Evolutionary conservation across 768 basidiomycete species (phyloP), one percentile per base, ranked within the genome.

Genomic region (Boletus patriciae): DNA sequence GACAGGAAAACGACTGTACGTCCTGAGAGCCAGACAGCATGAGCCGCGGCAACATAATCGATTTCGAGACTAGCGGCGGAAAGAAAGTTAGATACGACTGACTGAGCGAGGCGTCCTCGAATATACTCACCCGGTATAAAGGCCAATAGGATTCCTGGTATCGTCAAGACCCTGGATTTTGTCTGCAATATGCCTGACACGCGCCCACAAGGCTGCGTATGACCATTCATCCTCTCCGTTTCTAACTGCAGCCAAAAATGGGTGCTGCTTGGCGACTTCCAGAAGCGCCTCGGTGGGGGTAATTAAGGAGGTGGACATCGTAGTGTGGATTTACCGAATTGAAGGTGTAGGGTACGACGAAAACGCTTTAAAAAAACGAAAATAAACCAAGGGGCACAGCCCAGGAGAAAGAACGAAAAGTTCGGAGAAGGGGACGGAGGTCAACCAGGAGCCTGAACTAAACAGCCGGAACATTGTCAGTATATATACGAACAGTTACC

Each of bases 271-370:
- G 40, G 68, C 68, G 34, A 68, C 69, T 63, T 70, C 62, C 50
- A 70, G 68, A 54, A 70, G 69, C 29, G 62, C 69, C 47, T 70
- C 68, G 27, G 68, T 68, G 37, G 68, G 66, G 41, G 68, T 70
- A 46, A 70, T 50, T 36, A 60, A 53, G 21, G 59, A 57, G 43
- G 18, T 53, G 6, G 55, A 47, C 66, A 61, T 65, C 36, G 13
- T 21, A 23, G 23, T 21, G 42, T 21, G 33, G 15, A 21, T 37
- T 66, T 31, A 62, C 16, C 16, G n/a, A 38, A 61, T 61, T 4
- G 44, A 56, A 37, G 10, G 33, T 21, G 18, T 13, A 44, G 11
- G 16, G 23, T 9, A 31, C n/a, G 11, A 15, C 15, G 34, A 47
- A 42, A 37, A 50, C 33, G 13, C 5, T 15, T 27, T 15, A 10